Base-by-base conservation (phyloP, 1,284 basidiomycete species). In the Trichosporon faecale region DNA sequence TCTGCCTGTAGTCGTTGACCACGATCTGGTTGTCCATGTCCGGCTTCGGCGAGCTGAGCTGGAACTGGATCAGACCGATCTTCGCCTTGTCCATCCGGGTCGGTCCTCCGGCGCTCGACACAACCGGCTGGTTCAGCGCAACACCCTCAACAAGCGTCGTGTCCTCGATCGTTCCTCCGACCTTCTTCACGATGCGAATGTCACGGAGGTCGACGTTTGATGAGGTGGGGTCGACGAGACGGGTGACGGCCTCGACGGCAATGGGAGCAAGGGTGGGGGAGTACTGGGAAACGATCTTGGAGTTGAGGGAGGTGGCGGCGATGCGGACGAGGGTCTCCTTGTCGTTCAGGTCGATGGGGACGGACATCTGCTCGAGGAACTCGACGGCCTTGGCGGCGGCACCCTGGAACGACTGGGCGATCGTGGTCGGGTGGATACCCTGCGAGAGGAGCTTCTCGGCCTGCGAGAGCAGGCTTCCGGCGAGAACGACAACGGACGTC, bases 1-100 rank as follows among this genome's bases (percentile, higher is more conserved):
- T 99, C 85, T 99, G 97, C 46, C 97, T 91, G 86, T 99, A 99
- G 85, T 99, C 96, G 79, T 98, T 99, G 77, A 99, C 98, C 60
- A 99, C 92, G 64, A 99, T 95, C 44, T 97, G 98, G 86, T 99
- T 99, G 85, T 99, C 97, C 97, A 99, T 99, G 81, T 99, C 97
- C 8, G 97, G 97, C 85, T 99, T 99, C 23, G 97, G 97, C 65
- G 94, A 93, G 77, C 91, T 93, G 67, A 99, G 88, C 84, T 99
- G 97, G 89, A 99, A 99, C 84, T 99, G 97, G 76, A 98, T 94
- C 74, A 99, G 90, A 60, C 91, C 97, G 79, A 99, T 98, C 86
- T 97, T 98, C 64, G 97, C 97, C 85, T 98, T 99, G 84, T 99
- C 96, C 84, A 99, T 90, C 68, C 97, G 88, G 8, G 92, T 93